phyloP scores from a whole-genome alignment of 352 stramenopile genomes.

The Phytophthora pinifolia region DNA sequence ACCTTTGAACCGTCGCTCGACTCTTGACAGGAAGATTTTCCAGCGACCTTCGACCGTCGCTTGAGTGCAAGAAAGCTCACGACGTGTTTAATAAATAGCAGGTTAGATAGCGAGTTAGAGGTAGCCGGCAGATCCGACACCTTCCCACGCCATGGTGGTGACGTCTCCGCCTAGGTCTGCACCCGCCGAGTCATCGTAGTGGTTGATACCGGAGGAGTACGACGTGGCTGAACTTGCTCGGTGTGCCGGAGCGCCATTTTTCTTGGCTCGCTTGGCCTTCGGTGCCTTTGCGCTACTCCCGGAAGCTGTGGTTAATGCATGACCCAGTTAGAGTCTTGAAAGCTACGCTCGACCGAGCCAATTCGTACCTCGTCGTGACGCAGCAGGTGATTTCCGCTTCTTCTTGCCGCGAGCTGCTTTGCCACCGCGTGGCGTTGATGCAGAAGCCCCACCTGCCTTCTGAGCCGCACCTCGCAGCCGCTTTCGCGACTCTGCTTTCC shows the following conservation, averaged over 20 bases:
- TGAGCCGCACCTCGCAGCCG: slow-evolving; percentile 37
- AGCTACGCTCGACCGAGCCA: background rate
- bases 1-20: slow-evolving; percentile 25
- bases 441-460: background rate
- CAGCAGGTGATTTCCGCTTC: slow-evolving; percentile 27
- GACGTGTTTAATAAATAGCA: slow-evolving; percentile 26
- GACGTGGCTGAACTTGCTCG: slow-evolving; percentile 35
- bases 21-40: slow-evolving; percentile 23
- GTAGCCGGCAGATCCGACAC: slow-evolving; percentile 64
- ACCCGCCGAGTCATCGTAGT: slow-evolving; percentile 55
- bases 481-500: slow-evolving; percentile 48
- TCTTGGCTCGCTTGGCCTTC: slow-evolving; percentile 31
- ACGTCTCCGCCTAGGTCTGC: slow-evolving; percentile 54
- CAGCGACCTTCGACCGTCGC: slow-evolving; percentile 12
- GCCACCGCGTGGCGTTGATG: slow-evolving; percentile 6
- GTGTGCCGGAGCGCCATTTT: slow-evolving; percentile 23
- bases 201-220: slow-evolving; percentile 37
- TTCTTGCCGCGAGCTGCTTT: slow-evolving; percentile 27
- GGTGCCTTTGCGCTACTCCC: slow-evolving; percentile 16
- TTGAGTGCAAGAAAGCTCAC: background rate
- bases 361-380: slow-evolving; percentile 30
- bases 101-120: slow-evolving; percentile 36
- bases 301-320: slow-evolving; percentile 14
- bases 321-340: no score
- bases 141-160: slow-evolving; percentile 74